Percentiles rank a stretch among this genome's conserved stretches.
Conservation (phyloP, 352 stramenopile species). For the Phytophthora aleatoria region DNA sequence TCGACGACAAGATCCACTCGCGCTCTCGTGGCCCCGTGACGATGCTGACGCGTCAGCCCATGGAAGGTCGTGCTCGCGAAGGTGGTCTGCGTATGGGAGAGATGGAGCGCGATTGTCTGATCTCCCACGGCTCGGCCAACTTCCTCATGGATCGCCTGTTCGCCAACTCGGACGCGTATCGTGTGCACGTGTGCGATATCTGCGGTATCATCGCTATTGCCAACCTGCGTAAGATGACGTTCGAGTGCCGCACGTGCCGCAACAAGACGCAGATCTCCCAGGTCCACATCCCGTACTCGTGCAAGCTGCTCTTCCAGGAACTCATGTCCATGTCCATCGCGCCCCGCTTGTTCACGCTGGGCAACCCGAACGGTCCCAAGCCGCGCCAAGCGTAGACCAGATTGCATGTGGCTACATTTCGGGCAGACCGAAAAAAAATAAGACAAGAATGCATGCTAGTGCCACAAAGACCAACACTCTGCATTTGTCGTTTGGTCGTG, state of each 20-base stretch:
- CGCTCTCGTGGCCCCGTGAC: constrained; percentile 93
- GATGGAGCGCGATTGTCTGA: constrained; percentile 99
- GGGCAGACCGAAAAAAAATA: no score
- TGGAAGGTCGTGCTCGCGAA: constrained; percentile 98
- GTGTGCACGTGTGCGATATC: constrained; percentile 98
- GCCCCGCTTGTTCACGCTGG: constrained; percentile 95
- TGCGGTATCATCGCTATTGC: constrained; percentile 99
- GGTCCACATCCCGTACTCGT: constrained; percentile 99
- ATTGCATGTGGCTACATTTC: neutral
- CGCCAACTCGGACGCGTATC: constrained; percentile 98
- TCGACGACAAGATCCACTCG: constrained; percentile 99
- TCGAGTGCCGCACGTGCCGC: constrained; percentile 96
- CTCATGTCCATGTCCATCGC: constrained; percentile 99
- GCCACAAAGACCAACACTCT: constrained; percentile 12
- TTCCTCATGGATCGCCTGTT: constrained; percentile 99
- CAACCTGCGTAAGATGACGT: constrained; percentile 99
- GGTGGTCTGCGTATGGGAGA: constrained; percentile 99
- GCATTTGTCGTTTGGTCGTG: constrained; percentile 26
- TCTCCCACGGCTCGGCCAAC: constrained; percentile 98
- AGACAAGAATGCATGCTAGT: constrained; percentile 15
- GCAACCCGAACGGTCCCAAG: constrained; percentile 77
- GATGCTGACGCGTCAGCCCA: constrained; percentile 98
- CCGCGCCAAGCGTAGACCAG: constrained; percentile 35
- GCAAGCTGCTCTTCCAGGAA: constrained; percentile 99
- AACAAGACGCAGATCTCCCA: constrained; percentile 96